Evolutionary conservation across 1,139 yeast genomes (phyloP), one percentile per base, ranked within the genome.

Genomic region (Zhuliangozyma parablackwelliae): DNA sequence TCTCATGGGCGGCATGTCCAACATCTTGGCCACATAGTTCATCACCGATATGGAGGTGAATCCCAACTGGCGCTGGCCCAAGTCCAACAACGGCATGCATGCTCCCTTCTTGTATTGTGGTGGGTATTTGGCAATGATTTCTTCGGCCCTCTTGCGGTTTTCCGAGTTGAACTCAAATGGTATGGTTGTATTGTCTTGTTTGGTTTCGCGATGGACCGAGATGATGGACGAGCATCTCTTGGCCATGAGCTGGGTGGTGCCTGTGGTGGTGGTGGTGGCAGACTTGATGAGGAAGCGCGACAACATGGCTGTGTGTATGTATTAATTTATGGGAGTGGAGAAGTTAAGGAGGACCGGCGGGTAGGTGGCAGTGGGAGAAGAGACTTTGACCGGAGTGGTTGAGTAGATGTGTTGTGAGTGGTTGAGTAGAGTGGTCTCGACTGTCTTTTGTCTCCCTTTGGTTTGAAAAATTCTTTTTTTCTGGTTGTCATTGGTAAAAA

Each of bases 1-100:
- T 68, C 96, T 79, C 96, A 87, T 87, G 46, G 95, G 95, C 26
- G 96, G 96, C 82, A 87, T 83, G 54, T 86, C 92, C 54, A 86
- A 74, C 55, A 83, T 57, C 63, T 82, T 79, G 43, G 95, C 96
- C 31, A 87, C 95, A 58, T 90, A 89, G 67, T 90, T 88, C 92
- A 92, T 86, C 45, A 89, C 96, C 23, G 90, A 75, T 48, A 88
- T 85, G 34, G 95, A 84, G 34, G 95, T 84, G 69, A 82, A 87
- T 1, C 96, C 96, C 42, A 73, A 71, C 64, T 87, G 96, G 56
- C 95, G 85, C 65, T 87, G 96, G 32, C 95, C 96, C 51, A 87
- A 69, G 56, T 86, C 95, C 49, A 87, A 73, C 43, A 87, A 71
- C 13, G 95, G 95, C 95, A 87, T 85, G 44, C 82, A 80, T 4